A percentile compares a stretch with the other conserved stretches of the same genome.
phyloP scores from a whole-genome alignment of 495 filamentous ascomycete genomes.

The Cairneyella variabilis region DNA sequence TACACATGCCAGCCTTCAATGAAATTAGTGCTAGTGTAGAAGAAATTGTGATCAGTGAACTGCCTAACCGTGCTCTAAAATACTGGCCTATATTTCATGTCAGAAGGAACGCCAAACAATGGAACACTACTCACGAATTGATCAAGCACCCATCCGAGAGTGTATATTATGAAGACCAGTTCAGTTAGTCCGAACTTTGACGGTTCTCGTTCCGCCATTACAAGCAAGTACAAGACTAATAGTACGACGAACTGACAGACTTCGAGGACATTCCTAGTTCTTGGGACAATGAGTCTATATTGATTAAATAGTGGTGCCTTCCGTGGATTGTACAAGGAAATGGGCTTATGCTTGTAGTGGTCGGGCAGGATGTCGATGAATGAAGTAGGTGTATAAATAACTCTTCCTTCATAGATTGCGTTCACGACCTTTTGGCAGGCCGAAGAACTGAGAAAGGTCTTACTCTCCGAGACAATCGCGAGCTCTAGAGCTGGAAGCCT shows the following conservation, averaged over 20 bases:
- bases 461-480: conserved; percentile 66
- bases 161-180: conserved; percentile 58
- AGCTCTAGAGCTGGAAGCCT: conserved; percentile 67
- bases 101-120: too few species aligned
- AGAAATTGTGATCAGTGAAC: neutral
- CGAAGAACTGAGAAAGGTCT: conserved; percentile 60
- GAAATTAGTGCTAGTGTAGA: neutral
- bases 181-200: conserved; percentile 47
- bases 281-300: conserved; percentile 68
- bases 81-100: conserved; percentile 27
- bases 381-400: conserved; percentile 66
- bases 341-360: conserved; percentile 67
- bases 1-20: conserved; percentile 69
- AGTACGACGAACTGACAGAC: conserved; percentile 62
- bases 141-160: conserved; percentile 68
- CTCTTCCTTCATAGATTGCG: conserved; percentile 61
- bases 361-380: conserved; percentile 72
- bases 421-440: conserved; percentile 69
- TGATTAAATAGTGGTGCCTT: conserved; percentile 67
- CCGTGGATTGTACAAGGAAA: conserved; percentile 64
- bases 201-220: conserved; percentile 57
- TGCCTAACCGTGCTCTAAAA: conserved; percentile 55
- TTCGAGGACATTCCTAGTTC: conserved; percentile 64
- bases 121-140: conserved; percentile 53
- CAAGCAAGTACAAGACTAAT: conserved; percentile 55